Evolutionary conservation across 768 basidiomycete species (phyloP), one percentile per base, ranked within the genome.

Genomic region (Podaxis pistillaris): DNA sequence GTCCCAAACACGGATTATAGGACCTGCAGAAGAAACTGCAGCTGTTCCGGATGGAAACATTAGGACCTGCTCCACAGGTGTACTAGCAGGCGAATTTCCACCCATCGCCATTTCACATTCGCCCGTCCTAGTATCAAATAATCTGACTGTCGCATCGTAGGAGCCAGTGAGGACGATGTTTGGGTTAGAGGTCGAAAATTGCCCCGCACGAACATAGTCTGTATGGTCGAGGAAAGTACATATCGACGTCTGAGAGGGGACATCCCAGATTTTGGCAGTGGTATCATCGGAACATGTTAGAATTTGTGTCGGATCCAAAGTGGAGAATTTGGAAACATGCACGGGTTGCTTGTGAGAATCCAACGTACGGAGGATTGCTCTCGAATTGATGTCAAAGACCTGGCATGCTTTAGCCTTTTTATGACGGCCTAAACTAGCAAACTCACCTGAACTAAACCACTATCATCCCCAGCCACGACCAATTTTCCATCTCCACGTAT

Each of bases 271-370:
- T 73, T 87, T 90, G 58, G 92, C 91, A 24, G 96, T 95, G 2
- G 92, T 93, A 72, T 99, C 97, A 74, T 98, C 96, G 2, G 96
- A 98, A 69, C 94, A 96, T 3, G 97, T 96, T 30, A 98, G 82
- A 56, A 98, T 79, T 67, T 94, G 91, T 0, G 93, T 92, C 1
- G 90, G 88, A 13, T 86, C 81, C 59, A 90, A 81, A 2, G 87
- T 75, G 1, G 96, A 98, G 73, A 98, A 99, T 66, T 90, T 92
- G 5, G 94, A 87, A 63, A 96, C 91, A 76, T 98, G 95, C 0
- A 97, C 94, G 33, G 97, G 95, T 69, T 97, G 96, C 70, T 96
- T 95, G 76, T 98, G 96, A 1, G 90, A 87, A 68, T 95, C 91
- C 57, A 99, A 82, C 0, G 94, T 91, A 60, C 97, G 87, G 63